Percentiles rank a stretch among this genome's conserved stretches.
Evolutionary conservation across 345 rosid genomes (phyloP).

Genomic region (Gossypium turneri): DNA sequence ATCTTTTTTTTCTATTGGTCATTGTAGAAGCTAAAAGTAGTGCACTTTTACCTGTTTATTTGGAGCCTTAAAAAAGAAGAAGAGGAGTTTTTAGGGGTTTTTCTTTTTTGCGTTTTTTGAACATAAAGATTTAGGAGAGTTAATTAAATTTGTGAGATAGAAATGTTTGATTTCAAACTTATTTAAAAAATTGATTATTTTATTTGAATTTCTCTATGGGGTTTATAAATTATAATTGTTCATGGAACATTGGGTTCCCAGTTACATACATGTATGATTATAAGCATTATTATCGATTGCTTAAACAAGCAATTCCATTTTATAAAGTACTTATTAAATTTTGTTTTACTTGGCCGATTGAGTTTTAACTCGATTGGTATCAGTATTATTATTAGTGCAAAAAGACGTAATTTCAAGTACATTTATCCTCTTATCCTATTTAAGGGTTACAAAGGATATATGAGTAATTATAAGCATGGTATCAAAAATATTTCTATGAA

Average conservation of each 20-base stretch:
- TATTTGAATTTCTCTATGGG: slow-evolving; percentile 12
- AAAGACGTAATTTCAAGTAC: accelerated
- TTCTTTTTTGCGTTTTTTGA: background rate
- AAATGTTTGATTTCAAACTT: slow-evolving; percentile 20
- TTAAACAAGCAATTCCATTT: slow-evolving; percentile 1
- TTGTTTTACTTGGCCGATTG: background rate
- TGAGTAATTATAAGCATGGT: no score
- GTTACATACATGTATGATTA: slow-evolving; percentile 20
- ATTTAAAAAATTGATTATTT: slow-evolving; percentile 9
- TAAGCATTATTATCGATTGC: slow-evolving; percentile 6
- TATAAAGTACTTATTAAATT: background rate
- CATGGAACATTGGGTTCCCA: background rate
- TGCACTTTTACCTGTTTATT: slow-evolving; percentile 55
- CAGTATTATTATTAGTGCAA: accelerated
- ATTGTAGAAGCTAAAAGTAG: slow-evolving; percentile 64
- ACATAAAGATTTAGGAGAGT: slow-evolving; percentile 25
- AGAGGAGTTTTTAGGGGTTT: background rate
- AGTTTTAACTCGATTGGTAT: no score
- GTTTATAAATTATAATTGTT: background rate
- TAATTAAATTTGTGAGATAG: slow-evolving; percentile 24
- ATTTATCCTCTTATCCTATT: no score
- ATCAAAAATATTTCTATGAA: no score
- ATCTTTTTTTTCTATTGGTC: slow-evolving; percentile 70
- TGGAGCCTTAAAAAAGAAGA: slow-evolving; percentile 37
- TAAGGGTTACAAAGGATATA: accelerated